These are phyloP conservation scores for Pythium plurisporium DNA, from an alignment of 352 stramenopile genomes.

Conservation along the genomic window DNA sequence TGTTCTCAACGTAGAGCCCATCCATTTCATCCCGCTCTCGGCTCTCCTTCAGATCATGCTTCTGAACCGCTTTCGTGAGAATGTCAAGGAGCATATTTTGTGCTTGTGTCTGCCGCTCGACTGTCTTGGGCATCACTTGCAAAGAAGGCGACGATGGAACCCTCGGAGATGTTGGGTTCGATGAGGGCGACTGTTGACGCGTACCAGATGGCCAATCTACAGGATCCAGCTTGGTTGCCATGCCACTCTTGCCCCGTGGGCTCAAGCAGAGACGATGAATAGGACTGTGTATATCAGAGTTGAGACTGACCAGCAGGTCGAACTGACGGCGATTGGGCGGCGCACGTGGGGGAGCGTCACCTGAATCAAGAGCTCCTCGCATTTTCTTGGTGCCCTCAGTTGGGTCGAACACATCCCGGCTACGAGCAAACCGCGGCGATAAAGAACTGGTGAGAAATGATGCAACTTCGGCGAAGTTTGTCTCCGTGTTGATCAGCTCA, in stretches of 20 bases:
- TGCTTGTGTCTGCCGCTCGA: constrained; percentile 37
- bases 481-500: constrained; percentile 34
- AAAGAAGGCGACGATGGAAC: neutral
- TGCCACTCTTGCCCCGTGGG: constrained; percentile 28
- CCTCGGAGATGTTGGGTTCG: constrained; percentile 2
- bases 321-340: neutral
- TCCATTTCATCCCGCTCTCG: constrained; percentile 42
- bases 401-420: constrained; percentile 4
- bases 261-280: constrained; percentile 39
- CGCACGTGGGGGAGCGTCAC: neutral
- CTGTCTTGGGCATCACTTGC: neutral
- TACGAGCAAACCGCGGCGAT: constrained; percentile 46
- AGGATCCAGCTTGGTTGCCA: neutral
- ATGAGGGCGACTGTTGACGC: neutral
- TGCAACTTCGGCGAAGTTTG: constrained; percentile 63
- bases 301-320: constrained; percentile 1
- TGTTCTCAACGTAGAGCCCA: constrained; percentile 13
- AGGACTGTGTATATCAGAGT: constrained; percentile 20
- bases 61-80: constrained; percentile 62
- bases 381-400: neutral
- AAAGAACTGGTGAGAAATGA: constrained; percentile 53
- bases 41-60: constrained; percentile 65
- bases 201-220: neutral
- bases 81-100: constrained; percentile 63
- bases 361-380: neutral